A percentile compares a stretch with the other conserved stretches of the same genome.
Conservation (phyloP, 129 eudicot species). For the Tagetes erecta region DNA sequence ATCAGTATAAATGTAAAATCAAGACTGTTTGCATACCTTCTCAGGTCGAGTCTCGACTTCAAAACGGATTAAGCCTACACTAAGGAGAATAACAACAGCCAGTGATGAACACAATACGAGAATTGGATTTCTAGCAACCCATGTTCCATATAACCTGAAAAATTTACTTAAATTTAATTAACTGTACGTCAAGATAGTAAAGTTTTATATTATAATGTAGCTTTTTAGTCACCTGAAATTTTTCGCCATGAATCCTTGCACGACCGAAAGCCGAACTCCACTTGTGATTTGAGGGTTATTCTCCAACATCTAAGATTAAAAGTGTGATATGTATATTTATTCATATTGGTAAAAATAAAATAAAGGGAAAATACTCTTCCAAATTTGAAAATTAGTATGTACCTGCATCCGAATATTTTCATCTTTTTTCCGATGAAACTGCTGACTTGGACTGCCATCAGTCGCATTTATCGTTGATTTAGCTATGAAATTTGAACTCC, state of each 20-base stretch:
- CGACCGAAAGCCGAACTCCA: constrained; percentile 81
- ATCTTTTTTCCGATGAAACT: constrained; percentile 55
- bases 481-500: constrained; percentile 53
- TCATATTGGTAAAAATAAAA: too few relatives aligned
- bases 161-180: background rate
- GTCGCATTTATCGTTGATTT: constrained; percentile 55
- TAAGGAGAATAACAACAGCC: constrained; percentile 70
- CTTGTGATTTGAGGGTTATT: constrained; percentile 56
- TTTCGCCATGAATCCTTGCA: constrained; percentile 95
- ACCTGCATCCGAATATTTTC: constrained; percentile 82
- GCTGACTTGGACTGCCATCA: constrained; percentile 48
- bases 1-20: background rate
- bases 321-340: background rate
- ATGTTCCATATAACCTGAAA: constrained; percentile 84
- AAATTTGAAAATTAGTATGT: constrained; percentile 12
- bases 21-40: constrained; percentile 52
- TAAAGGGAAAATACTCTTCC: background rate
- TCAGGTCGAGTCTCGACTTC: constrained; percentile 97
- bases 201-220: constrained; percentile 1
- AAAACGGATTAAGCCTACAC: constrained; percentile 79
- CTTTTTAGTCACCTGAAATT: constrained; percentile 63
- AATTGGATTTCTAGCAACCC: constrained; percentile 90
- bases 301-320: constrained; percentile 59
- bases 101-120: constrained; percentile 73
- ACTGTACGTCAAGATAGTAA: constrained; percentile 28